These are phyloP conservation scores for Bipolaris oryzae DNA, from an alignment of 2,329 filamentous ascomycete genomes.

Conservation along the genomic window DNA sequence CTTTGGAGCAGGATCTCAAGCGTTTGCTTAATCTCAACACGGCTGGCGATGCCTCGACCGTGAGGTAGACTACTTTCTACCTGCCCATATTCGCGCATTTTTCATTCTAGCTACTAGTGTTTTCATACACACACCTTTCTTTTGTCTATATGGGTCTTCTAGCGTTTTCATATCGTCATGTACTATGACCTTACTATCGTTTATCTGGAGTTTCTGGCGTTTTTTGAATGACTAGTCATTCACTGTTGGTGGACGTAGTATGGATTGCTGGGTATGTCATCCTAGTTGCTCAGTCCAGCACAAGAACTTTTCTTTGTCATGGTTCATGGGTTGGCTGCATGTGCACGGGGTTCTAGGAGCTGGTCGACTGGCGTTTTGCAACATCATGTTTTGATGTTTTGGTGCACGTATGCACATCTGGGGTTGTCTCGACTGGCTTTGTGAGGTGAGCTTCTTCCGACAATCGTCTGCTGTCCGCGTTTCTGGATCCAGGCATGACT, in stretches of 20 bases:
- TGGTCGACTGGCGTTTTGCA: conserved; percentile 15
- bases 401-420: conserved; percentile 8
- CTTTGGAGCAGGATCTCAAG: conserved; percentile 46
- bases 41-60: conserved; percentile 28
- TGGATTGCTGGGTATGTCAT: conserved; percentile 15
- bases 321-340: conserved; percentile 23
- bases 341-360: conserved; percentile 14
- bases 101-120: conserved; percentile 6
- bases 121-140: conserved; percentile 23
- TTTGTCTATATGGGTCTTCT: conserved; percentile 32
- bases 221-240: conserved; percentile 24
- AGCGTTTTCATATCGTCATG: conserved; percentile 27
- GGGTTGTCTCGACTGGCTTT: conserved; percentile 24
- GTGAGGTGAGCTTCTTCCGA: conserved; percentile 19
- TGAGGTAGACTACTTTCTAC: conserved; percentile 28
- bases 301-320: conserved; percentile 18
- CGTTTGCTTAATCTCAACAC: conserved; percentile 43
- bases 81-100: conserved; percentile 36
- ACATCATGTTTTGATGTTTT: conserved; percentile 22
- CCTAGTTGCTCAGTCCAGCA: conserved; percentile 11
- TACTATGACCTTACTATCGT: conserved; percentile 25
- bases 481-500: conserved; percentile 35
- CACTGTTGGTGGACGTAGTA: conserved; percentile 18
- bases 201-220: conserved; percentile 29
- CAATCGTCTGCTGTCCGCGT: conserved; percentile 28